Evolutionary conservation across 2,329 filamentous ascomycete genomes (phyloP), one percentile per base, ranked within the genome.

Genomic region (Talaromyces funiculosus): DNA sequence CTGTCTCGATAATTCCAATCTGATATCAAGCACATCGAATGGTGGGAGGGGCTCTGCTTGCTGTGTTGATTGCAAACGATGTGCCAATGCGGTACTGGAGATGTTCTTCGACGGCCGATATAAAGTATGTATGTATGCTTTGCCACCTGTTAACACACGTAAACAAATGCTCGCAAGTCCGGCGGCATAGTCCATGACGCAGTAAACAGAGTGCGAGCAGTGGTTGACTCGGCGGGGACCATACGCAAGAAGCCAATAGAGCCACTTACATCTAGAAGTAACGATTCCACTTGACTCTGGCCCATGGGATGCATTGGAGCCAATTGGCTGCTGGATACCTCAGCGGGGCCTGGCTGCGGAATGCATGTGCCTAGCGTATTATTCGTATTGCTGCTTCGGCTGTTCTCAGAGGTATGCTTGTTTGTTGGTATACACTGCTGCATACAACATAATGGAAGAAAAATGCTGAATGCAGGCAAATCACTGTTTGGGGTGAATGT

Each of bases 171-270:
- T n/a, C n/a, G n/a, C n/a, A n/a, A n/a, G n/a, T n/a, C n/a, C n/a
- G n/a, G n/a, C n/a, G n/a, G n/a, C n/a, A n/a, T n/a, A 18, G 22
- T 40, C 51, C 51, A 55, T 55, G 53, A 56, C 53, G 53, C 53
- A 43, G 53, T 20, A 43, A 43, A 56, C 47, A 51, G n/a, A 18
- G 4, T n/a, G n/a, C n/a, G 18, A 6, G 7, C 7, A 24, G 31
- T n/a, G n/a, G n/a, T n/a, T n/a, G 49, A 9, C 33, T 12, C 3
- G 29, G 51, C 22, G 51, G 20, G 18, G 35, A 29, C 43, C 12
- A 31, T 5, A 12, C 26, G 16, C 38, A 20, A 22, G 38, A 10
- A 24, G 5, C 47, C 29, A 51, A 51, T 51, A 20, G 18, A 20
- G 5, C 14, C n/a, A n/a, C 45, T 20, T 14, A 1, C 1, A 2